Evolutionary conservation across 306 rosid species (phyloP), one percentile per base, ranked within the genome.

Genomic region (Purshia tridentata): DNA sequence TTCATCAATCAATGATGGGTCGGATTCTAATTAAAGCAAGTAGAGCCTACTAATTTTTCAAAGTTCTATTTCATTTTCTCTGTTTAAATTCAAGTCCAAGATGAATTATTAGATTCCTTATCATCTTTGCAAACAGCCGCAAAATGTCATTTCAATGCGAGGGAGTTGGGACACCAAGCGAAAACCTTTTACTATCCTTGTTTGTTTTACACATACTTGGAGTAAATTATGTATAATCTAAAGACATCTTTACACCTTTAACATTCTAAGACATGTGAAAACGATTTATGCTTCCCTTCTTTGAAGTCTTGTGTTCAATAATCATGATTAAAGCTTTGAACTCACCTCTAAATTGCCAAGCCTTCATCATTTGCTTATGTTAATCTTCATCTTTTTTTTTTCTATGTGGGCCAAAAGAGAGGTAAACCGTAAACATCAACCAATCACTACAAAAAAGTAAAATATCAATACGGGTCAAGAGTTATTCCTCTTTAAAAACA

Each of bases 51-150:
- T 4, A 37, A 12, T 65, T 13, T 13, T 2, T 65, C 14, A 0
- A 42, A 65, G 18, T 63, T 62, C 6, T 54, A 13, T 56, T n/a
- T 44, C 4, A 16, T 29, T 2, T n/a, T 40, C 29, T 35, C 12
- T 46, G 12, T 0, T 56, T 56, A 54, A 16, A 46, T 55, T 13
- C 4, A 64, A 76, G 57, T 67, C 58, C 19, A 14, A 54, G 49
- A 23, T 23, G 42, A 57, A 79, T 71, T 47, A 76, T 84, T 80
- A 63, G 61, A 78, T 68, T 72, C 52, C 41, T 83, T 18, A 75
- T 2, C 35, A 29, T 3, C 35, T 29, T 29, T 39, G 48, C 46
- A 65, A 79, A 46, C 67, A 52, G 69, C 60, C 73, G 56, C 72
- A 79, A 74, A 70, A 67, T 69, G 78, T 80, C 77, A 54, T 8